These are phyloP conservation scores for Lactarius akahatsu DNA, from an alignment of 768 basidiomycete species.

Conservation along the genomic window DNA sequence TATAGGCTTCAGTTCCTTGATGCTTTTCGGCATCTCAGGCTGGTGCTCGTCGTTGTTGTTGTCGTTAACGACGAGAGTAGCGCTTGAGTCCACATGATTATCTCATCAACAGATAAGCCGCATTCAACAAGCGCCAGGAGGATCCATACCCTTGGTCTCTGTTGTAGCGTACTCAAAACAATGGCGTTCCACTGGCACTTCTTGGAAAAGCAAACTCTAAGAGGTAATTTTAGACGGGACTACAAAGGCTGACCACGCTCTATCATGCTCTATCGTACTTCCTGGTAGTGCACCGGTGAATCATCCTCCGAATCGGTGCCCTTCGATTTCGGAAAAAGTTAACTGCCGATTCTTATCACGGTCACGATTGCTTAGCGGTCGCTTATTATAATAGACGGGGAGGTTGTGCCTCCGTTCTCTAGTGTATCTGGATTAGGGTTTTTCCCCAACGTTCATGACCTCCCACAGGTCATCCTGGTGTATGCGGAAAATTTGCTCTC, in stretches of 20 bases:
- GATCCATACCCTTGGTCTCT: too few relatives aligned
- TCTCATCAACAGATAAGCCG: too few relatives aligned
- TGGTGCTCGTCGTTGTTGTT: background rate
- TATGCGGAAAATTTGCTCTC: background rate
- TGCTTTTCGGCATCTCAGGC: constrained; percentile 5
- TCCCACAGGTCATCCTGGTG: background rate
- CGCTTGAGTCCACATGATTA: too few relatives aligned
- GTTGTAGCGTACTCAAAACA: too few relatives aligned
- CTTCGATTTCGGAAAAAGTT: background rate
- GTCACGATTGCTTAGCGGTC: background rate
- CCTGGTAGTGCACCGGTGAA: background rate
- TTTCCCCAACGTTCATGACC: background rate
- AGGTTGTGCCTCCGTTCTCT: background rate
- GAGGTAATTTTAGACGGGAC: background rate
- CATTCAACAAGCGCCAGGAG: too few relatives aligned
- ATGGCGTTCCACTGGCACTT: too few relatives aligned
- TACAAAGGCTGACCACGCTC: background rate
- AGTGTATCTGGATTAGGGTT: background rate
- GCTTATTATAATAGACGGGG: too few relatives aligned
- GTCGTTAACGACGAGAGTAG: too few relatives aligned
- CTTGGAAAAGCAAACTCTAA: background rate
- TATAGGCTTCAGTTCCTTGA: constrained; percentile 41
- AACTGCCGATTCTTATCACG: background rate
- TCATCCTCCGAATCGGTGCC: background rate
- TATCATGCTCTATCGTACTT: background rate